A percentile compares a stretch with the other conserved stretches of the same genome.
phyloP scores from a whole-genome alignment of 805 yeast species.

The Myxozyma nipponensis region DNA sequence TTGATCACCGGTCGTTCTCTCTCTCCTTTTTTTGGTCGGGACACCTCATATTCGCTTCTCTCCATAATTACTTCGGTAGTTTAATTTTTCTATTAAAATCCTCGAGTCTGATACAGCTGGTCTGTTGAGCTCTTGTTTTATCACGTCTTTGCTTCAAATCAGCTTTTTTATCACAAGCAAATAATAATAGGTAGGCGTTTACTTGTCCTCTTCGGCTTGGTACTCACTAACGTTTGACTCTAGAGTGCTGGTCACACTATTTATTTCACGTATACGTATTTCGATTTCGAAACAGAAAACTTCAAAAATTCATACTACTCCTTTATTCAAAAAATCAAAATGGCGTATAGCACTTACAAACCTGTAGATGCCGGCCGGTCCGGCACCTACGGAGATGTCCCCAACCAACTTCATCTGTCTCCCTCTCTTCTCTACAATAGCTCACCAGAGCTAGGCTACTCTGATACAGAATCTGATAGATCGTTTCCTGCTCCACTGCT shows the following conservation, averaged over 20 bases:
- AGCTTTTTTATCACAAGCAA: background rate
- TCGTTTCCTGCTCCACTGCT: slow-evolving; percentile 10
- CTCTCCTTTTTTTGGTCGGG: background rate
- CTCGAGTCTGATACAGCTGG: slow-evolving; percentile 19
- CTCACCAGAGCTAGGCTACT: slow-evolving; percentile 15
- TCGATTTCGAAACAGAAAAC: background rate
- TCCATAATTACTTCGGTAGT: too few relatives aligned
- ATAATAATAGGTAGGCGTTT: background rate
- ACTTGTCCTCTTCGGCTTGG: background rate
- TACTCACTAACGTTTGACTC: background rate
- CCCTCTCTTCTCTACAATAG: slow-evolving; percentile 15
- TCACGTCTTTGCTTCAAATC: too few relatives aligned
- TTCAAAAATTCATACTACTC: background rate
- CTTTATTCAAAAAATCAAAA: background rate
- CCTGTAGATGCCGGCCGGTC: background rate
- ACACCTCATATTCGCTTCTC: slow-evolving; percentile 1
- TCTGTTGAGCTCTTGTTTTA: slow-evolving; percentile 8
- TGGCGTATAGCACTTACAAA: background rate
- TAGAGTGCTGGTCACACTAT: background rate
- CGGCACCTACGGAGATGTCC: background rate
- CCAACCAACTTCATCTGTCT: background rate
- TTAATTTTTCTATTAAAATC: background rate
- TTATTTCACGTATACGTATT: background rate
- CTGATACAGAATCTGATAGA: slow-evolving; percentile 17
- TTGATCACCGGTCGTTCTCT: too few relatives aligned